A percentile compares a stretch with the other conserved stretches of the same genome.
phyloP scores from a whole-genome alignment of 148 eudicot genomes.

The Linanthus parryae region DNA sequence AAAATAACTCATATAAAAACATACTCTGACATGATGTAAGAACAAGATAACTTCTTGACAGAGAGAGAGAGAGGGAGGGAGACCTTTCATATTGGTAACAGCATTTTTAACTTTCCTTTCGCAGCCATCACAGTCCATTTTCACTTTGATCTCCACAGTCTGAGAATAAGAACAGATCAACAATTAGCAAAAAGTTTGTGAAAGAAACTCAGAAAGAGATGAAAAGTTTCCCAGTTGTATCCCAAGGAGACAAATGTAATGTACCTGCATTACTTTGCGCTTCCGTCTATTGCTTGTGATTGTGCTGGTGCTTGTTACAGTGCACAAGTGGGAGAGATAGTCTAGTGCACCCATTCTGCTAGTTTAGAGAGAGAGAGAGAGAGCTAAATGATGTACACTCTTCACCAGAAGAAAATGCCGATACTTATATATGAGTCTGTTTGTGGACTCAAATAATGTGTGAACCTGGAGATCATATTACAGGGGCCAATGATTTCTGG shows the following conservation, averaged over 20 bases:
- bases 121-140: slow-evolving; percentile 92
- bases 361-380: slow-evolving; percentile 2
- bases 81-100: slow-evolving; percentile 67
- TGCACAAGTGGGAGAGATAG: slow-evolving; percentile 71
- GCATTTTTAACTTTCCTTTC: slow-evolving; percentile 73
- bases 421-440: neutral
- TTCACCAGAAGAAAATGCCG: neutral
- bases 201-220: too few relatives aligned
- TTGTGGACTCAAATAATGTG: neutral
- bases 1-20: too few relatives aligned
- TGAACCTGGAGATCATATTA: slow-evolving; percentile 23
- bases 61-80: neutral
- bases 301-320: slow-evolving; percentile 51
- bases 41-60: too few relatives aligned
- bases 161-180: slow-evolving; percentile 17
- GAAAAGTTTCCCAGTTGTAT: neutral
- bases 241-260: neutral
- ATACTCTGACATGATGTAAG: too few relatives aligned
- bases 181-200: too few relatives aligned
- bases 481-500: slow-evolving; percentile 18
- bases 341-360: slow-evolving; percentile 72
- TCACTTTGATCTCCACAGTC: slow-evolving; percentile 87
- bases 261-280: slow-evolving; percentile 74
- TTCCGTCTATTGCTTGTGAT: slow-evolving; percentile 39
- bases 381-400: neutral